phyloP scores from a whole-genome alignment of 2,329 filamentous ascomycete genomes.

The Cryphonectria parasitica region DNA sequence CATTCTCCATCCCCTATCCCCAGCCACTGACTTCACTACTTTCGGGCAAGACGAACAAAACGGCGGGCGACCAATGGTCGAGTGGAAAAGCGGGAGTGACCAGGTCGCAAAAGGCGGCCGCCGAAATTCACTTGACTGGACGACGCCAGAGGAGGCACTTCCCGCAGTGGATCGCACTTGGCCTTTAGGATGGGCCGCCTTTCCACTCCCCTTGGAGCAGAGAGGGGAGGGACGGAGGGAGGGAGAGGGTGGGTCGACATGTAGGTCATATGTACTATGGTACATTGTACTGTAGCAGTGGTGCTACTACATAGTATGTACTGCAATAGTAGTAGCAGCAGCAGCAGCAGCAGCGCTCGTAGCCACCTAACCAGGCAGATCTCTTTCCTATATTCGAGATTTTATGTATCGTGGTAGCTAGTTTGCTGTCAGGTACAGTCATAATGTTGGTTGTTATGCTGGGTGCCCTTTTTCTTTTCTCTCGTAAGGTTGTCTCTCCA shows the following conservation, averaged over 20 bases:
- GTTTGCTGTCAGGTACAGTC: neutral
- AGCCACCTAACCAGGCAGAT: neutral
- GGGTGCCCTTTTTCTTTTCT: too few relatives aligned
- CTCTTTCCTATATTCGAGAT: neutral
- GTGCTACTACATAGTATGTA: too few relatives aligned
- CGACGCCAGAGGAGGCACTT: constrained; percentile 7
- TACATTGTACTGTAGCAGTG: neutral
- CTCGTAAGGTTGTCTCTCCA: too few relatives aligned
- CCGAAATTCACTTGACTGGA: neutral
- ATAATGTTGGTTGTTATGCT: neutral
- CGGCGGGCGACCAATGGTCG: constrained; percentile 16
- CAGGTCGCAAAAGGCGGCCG: constrained; percentile 12
- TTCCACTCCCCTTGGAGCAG: neutral
- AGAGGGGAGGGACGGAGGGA: neutral
- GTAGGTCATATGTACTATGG: neutral
- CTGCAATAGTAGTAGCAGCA: too few relatives aligned
- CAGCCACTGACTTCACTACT: constrained; percentile 9
- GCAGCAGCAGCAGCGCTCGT: neutral
- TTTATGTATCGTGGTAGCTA: neutral
- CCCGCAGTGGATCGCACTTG: constrained; percentile 1
- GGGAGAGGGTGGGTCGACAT: neutral
- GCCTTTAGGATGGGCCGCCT: neutral
- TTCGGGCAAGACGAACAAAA: neutral
- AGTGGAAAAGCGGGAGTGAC: constrained; percentile 2
- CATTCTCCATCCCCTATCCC: neutral